These are phyloP conservation scores for Fusarium devonianum DNA, from an alignment of 2,329 filamentous ascomycete genomes.

Conservation along the genomic window DNA sequence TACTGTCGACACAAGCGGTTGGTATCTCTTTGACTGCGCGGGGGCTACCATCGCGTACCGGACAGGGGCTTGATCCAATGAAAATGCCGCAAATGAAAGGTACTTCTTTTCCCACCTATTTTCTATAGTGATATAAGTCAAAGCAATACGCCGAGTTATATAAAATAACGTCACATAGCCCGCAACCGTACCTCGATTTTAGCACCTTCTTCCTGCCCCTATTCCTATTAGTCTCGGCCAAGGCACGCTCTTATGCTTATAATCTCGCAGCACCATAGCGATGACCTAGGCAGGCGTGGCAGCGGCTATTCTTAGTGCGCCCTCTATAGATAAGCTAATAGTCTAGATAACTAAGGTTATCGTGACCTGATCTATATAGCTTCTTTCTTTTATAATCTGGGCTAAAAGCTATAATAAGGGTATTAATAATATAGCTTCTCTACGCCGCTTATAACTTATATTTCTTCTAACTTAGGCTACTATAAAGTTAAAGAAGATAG, in stretches of 20 bases:
- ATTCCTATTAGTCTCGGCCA: not conserved
- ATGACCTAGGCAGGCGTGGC: not conserved
- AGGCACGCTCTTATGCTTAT: not conserved
- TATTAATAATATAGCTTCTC: not conserved
- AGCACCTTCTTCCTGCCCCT: not conserved
- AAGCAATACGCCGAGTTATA: not conserved
- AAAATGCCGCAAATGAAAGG: too few relatives aligned
- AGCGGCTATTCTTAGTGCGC: not conserved
- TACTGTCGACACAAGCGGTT: slow-evolving; percentile 8
- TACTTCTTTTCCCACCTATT: not conserved
- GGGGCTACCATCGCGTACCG: too few relatives aligned
- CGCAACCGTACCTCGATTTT: not conserved
- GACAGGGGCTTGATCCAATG: too few relatives aligned
- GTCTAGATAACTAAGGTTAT: not conserved
- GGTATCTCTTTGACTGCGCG: too few relatives aligned
- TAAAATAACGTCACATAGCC: not conserved
- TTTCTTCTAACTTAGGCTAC: not conserved
- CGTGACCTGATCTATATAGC: not conserved
- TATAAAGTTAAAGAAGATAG: slow-evolving; percentile 1
- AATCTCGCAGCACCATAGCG: not conserved
- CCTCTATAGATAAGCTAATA: not conserved
- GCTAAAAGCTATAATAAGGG: not conserved
- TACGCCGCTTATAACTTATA: not conserved
- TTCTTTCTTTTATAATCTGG: not conserved
- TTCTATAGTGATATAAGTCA: not conserved